Base-by-base conservation (phyloP, 2,329 filamentous ascomycete species). In the Zarea fungicola region DNA sequence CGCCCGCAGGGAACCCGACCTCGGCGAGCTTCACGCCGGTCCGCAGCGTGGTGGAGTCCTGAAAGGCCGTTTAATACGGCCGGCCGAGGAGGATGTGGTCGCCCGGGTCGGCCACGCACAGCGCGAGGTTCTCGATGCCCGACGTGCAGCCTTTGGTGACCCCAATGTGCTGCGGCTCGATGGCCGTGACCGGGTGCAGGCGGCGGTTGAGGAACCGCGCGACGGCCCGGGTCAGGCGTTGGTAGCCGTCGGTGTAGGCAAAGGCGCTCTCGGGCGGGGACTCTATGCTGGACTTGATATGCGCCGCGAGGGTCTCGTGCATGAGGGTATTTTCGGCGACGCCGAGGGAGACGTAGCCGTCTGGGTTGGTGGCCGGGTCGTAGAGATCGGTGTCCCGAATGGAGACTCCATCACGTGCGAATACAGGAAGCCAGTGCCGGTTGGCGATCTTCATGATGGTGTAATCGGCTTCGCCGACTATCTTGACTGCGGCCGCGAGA, bases 311-410 rank as follows among this genome's bases (percentile, higher is more conserved):
- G 8, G 32, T 10, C 4, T 18, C 10, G 29, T 44, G 42, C 42
- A 44, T 44, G 42, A 44, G 42, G 7, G 42, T 32, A 32, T 44
- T 44, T 32, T 44, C 42, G 13, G 42, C 42, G 9, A 44, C 18
- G 14, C 42, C 42, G 13, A 44, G 28, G 11, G 8, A 18, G 9
- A 44, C 29, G 22, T 16, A 44, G 18, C 42, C 42, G 6, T 31
- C 28, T 13, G 42, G 42, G 42, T 44, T 44, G 16, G 42, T 19
- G 26, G 18, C 13, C 26, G 42, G 28, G 21, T 44, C 22, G 18
- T 25, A 41, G 37, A 41, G 37, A 21, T 41, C 23, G 16, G n/a
- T n/a, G n/a, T n/a, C n/a, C n/a, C n/a, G n/a, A n/a, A n/a, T n/a
- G n/a, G n/a, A n/a, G n/a, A n/a, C n/a, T n/a, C n/a, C n/a, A n/a